phyloP scores from a whole-genome alignment of 2,329 filamentous ascomycete genomes.

The Calonectria hawksworthii region DNA sequence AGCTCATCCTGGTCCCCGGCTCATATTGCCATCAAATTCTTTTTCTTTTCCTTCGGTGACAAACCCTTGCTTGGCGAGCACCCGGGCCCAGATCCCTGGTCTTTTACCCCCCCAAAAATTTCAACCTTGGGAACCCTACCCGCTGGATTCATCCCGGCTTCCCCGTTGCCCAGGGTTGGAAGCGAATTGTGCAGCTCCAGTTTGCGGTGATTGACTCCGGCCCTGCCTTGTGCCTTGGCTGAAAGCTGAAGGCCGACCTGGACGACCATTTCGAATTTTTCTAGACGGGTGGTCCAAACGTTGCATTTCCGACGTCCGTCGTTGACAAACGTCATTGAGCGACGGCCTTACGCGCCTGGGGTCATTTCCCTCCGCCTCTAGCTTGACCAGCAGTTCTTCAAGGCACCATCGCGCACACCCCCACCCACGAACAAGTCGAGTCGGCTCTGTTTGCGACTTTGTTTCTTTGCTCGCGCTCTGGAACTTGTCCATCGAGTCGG shows the following conservation, averaged over 20 bases:
- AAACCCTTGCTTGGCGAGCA: constrained; percentile 13
- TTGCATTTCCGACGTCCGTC: constrained; percentile 16
- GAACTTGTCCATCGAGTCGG: constrained; percentile 6
- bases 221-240: constrained; percentile 39
- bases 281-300: constrained; percentile 21
- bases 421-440: neutral
- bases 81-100: constrained; percentile 31
- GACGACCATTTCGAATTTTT: constrained; percentile 15
- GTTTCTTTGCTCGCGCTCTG: constrained; percentile 16
- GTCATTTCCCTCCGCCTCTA: constrained; percentile 21
- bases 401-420: neutral
- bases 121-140: constrained; percentile 28
- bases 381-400: constrained; percentile 15
- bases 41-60: constrained; percentile 15
- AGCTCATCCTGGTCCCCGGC: constrained; percentile 6
- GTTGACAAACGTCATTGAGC: constrained; percentile 28
- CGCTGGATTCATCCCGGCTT: constrained; percentile 37
- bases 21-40: constrained; percentile 19
- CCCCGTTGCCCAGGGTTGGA: constrained; percentile 44
- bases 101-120: constrained; percentile 30
- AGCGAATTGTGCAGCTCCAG: constrained; percentile 40
- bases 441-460: constrained; percentile 24
- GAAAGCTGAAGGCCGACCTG: constrained; percentile 21
- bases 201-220: constrained; percentile 29
- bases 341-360: constrained; percentile 15